These are phyloP conservation scores for Colletotrichum sp. DNA, from an alignment of 2,329 filamentous ascomycete genomes.

Conservation along the genomic window DNA sequence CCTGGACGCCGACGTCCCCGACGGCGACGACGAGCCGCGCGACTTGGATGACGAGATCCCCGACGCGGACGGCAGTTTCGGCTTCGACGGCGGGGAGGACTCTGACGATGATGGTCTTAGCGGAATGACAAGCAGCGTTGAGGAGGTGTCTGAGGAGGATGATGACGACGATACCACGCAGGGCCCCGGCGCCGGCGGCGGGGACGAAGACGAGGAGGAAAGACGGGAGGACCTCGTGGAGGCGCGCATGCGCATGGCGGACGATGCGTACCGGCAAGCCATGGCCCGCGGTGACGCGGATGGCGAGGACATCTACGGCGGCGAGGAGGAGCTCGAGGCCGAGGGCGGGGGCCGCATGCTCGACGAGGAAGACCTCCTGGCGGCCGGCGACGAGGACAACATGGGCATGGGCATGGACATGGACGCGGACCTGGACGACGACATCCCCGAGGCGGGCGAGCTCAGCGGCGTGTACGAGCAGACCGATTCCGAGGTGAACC, in stretches of 20 bases:
- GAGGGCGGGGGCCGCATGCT: constrained; percentile 64
- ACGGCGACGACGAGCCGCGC: constrained; percentile 49
- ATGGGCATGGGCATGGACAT: constrained; percentile 56
- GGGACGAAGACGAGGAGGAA: constrained; percentile 38
- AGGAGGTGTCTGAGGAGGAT: constrained; percentile 28
- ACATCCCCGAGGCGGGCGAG: constrained; percentile 68
- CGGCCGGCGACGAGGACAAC: constrained; percentile 28
- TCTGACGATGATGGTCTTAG: constrained; percentile 39
- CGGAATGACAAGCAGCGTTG: constrained; percentile 1
- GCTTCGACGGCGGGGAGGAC: constrained; percentile 40
- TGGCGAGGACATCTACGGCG: constrained; percentile 55
- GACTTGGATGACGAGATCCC: constrained; percentile 79
- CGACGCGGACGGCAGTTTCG: constrained; percentile 64
- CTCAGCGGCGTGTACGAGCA: constrained; percentile 71
- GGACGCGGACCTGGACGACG: constrained; percentile 74
- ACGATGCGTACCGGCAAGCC: constrained; percentile 68
- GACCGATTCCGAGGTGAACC: constrained; percentile 74
- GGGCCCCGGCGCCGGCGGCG: constrained; percentile 25
- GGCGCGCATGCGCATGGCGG: constrained; percentile 58
- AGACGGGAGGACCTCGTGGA: constrained; percentile 52
- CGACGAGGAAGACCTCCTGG: constrained; percentile 64
- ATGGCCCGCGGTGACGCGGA: constrained; percentile 56
- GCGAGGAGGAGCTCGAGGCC: constrained; percentile 59
- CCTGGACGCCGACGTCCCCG: constrained; percentile 25
- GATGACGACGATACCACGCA: constrained; percentile 42